Percentiles rank a stretch among this genome's conserved stretches.
These are phyloP conservation scores for Allomyces macrogynus DNA, from an alignment of 192 early-diverging fungal species.

Conservation along the genomic window DNA sequence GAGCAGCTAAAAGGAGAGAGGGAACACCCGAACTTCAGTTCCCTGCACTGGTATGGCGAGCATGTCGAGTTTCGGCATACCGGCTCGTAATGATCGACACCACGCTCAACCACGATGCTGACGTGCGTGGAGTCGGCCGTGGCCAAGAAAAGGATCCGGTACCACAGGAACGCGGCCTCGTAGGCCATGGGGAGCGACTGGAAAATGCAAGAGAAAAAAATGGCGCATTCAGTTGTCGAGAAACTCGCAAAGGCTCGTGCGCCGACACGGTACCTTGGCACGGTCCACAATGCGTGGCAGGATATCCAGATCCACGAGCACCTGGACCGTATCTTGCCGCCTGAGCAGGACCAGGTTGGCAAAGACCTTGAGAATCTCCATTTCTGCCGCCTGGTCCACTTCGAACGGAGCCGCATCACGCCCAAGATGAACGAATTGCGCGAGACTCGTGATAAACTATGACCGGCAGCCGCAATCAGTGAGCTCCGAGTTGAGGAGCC, in stretches of 20 bases:
- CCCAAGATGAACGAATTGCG: no score
- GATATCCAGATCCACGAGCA: slow-evolving; percentile 23
- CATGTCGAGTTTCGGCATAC: slow-evolving; percentile 11
- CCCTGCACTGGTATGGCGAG: background rate
- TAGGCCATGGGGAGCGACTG: slow-evolving; percentile 14
- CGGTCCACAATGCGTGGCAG: slow-evolving; percentile 12
- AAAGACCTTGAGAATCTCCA: slow-evolving; percentile 45
- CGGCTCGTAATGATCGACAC: slow-evolving; percentile 13
- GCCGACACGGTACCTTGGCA: slow-evolving; percentile 19
- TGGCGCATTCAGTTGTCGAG: background rate
- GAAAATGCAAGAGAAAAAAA: background rate
- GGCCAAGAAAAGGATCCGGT: slow-evolving; percentile 45
- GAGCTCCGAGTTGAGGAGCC: no score
- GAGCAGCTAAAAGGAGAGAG: background rate
- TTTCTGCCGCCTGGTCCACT: background rate
- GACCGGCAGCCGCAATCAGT: no score
- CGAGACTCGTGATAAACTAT: no score
- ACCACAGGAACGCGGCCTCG: slow-evolving; percentile 35
- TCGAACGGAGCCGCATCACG: slow-evolving; percentile 1
- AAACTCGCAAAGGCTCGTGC: background rate
- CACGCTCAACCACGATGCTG: slow-evolving; percentile 16
- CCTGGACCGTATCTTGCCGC: slow-evolving; percentile 14
- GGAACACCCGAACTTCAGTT: background rate
- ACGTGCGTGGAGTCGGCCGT: slow-evolving; percentile 23
- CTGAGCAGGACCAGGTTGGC: slow-evolving; percentile 40